Evolutionary conservation across 306 rosid species (phyloP), one percentile per base, ranked within the genome.

Genomic region (Medicago arabica): DNA sequence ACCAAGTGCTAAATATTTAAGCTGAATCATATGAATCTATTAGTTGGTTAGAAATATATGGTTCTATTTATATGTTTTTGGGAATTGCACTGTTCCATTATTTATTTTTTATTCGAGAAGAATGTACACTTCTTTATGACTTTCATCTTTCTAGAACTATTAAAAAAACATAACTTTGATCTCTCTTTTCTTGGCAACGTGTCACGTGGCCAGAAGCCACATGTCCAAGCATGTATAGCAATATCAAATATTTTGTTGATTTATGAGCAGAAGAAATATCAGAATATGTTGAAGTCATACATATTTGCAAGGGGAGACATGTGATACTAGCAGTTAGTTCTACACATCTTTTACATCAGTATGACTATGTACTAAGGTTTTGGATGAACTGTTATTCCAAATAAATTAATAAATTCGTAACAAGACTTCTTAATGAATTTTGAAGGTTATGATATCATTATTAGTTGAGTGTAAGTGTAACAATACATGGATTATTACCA

Each of bases 371-470:
- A 18, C 43, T 11, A 19, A 14, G 40, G 57, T 44, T 17, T 75
- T 70, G 41, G 75, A 75, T 46, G 67, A 57, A 38, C 17, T 75
- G 67, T 69, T 15, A 43, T 25, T 65, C 39, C 41, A 38, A 44
- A 61, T 54, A 47, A 25, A 69, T 62, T 43, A 25, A 58, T 19
- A 60, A 71, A 39, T 38, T 67, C 6, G 36, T 57, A 44, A 34
- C 21, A 34, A 59, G 58, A 28, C 8, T 78, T 43, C 16, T 53
- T 79, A 54, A 28, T 65, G 62, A 31, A 10, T 40, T 41, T 79
- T 51, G 47, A 80, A 58, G 79, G 67, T 70, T 49, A 28, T 67
- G 71, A 41, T 76, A 73, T 63, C 38, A 51, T 76, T 51, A 8
- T 67, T 60, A 46, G 69, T 60, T 39, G 31, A 72, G 39, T 34